Percentiles rank a stretch among this genome's conserved stretches.
These are phyloP conservation scores for Acer negundo DNA, from an alignment of 345 rosid genomes.

Conservation along the genomic window DNA sequence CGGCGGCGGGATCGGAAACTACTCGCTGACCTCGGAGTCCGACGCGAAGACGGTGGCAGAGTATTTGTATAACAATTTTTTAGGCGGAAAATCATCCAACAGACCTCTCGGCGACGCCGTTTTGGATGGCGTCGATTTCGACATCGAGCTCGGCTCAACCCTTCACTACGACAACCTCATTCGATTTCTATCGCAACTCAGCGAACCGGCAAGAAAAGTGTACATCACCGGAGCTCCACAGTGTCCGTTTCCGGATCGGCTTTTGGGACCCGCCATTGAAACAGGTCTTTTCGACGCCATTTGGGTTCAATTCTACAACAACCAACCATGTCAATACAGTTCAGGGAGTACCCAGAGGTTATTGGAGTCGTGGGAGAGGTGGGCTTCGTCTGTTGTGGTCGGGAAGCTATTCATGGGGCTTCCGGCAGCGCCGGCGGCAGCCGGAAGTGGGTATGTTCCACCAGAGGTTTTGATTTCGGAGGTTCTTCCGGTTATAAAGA, in stretches of 20 bases:
- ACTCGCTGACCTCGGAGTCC: conserved; percentile 40
- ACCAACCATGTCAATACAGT: conserved; percentile 53
- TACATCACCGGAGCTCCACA: conserved; percentile 69
- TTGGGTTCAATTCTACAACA: conserved; percentile 69
- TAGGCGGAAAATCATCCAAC: conserved; percentile 43
- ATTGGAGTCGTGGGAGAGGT: conserved; percentile 49
- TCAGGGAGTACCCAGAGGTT: conserved; percentile 35
- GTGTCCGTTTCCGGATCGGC: conserved; percentile 62
- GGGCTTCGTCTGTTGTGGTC: conserved; percentile 47
- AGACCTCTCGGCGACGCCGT: conserved; percentile 58
- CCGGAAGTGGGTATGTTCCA: conserved; percentile 57
- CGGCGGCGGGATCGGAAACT: conserved; percentile 54
- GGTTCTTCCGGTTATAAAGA: conserved; percentile 48
- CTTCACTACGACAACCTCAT: conserved; percentile 52
- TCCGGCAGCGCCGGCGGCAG: conserved; percentile 60
- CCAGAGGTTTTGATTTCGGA: conserved; percentile 36
- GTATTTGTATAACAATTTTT: conserved; percentile 46
- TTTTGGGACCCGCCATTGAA: conserved; percentile 44
- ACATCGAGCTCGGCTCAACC: conserved; percentile 48
- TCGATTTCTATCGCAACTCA: conserved; percentile 30
- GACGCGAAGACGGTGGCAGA: conserved; percentile 46
- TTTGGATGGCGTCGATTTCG: conserved; percentile 61
- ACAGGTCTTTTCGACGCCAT: conserved; percentile 56
- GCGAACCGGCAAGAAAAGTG: conserved; percentile 44
- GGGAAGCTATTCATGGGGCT: conserved; percentile 49